These are phyloP conservation scores for Claviceps sp. DNA, from an alignment of 2,329 filamentous ascomycete species.

Conservation along the genomic window DNA sequence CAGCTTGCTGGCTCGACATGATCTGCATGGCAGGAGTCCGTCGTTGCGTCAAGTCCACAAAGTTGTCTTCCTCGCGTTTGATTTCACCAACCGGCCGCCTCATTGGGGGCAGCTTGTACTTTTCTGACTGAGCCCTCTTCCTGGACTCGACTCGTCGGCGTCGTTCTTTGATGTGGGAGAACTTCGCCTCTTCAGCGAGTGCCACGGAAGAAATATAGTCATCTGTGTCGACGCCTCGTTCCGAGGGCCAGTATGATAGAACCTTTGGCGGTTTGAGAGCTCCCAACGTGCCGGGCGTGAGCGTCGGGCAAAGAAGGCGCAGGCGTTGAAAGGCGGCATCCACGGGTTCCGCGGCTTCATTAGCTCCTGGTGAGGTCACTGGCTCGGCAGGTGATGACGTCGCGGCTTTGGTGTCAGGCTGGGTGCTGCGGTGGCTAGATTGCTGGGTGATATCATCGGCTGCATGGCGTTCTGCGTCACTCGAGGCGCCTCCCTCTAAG, in stretches of 20 bases:
- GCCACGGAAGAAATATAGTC: conserved; percentile 27
- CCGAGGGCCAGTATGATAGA: conserved; percentile 25
- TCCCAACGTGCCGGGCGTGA: conserved; percentile 14
- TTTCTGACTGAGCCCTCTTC: conserved; percentile 21
- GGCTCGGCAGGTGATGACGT: conserved; percentile 7
- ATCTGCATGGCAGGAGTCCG: conserved; percentile 12
- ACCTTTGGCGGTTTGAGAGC: conserved; percentile 16
- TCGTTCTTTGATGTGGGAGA: conserved; percentile 21
- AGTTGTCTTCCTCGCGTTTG: conserved; percentile 4
- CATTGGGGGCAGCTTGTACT: conserved; percentile 18
- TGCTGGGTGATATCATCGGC: conserved; percentile 3
- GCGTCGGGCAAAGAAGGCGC: conserved; percentile 19
- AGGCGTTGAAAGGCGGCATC: conserved; percentile 22
- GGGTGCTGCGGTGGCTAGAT: background rate
- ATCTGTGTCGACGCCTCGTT: conserved; percentile 21
- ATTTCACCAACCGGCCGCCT: conserved; percentile 10
- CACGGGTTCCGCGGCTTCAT: background rate
- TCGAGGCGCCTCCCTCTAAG: conserved; percentile 12
- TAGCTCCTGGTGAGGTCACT: conserved; percentile 2
- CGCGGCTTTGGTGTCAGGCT: background rate
- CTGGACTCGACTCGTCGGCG: conserved; percentile 19
- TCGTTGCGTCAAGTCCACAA: conserved; percentile 6
- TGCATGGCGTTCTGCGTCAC: conserved; percentile 5
- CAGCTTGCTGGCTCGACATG: conserved; percentile 24
- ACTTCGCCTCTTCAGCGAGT: conserved; percentile 21